Evolutionary conservation across 1,284 basidiomycete species (phyloP), one percentile per base, ranked within the genome.

Genomic region (Ceratobasidium sp.): DNA sequence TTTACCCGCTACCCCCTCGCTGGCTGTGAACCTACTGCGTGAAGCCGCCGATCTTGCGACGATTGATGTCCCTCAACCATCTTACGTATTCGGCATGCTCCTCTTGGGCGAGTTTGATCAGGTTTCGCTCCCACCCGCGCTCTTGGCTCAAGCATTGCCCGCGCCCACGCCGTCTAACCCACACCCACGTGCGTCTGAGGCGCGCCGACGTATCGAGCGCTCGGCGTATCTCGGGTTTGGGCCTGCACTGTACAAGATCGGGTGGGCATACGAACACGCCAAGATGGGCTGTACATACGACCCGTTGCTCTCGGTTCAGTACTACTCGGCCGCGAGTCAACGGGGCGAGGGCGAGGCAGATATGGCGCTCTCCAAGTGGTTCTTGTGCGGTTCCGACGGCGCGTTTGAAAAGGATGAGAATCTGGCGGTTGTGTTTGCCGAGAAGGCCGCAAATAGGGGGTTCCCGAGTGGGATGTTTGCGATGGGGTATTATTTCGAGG

Each of bases 301-400:
- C 82, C 92, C 96, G 0, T 87, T 98, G 20, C 87, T 98, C 56
- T 94, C 92, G 77, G 96, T 99, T 33, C 95, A 97, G 84, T 98
- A 96, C 84, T 98, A 98, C 85, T 92, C 90, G 44, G 84, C 88
- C 9, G 97, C 96, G 0, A 93, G 91, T 77, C 92, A 96, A 84
- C 90, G 93, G 80, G 94, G 94, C 46, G 95, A 98, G 84, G 88
- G 90, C 57, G 96, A 98, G 83, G 97, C 97, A 0, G 96, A 98
- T 84, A 97, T 99, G 96, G 96, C 95, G 7, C 88, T 98, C 65
- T 92, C 90, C 85, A 98, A 97, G 85, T 98, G 96, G 96, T 98
- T 97, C 88, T 85, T 98, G 68, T 97, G 96, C 83, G 95, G 95
- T 0, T 91, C 91, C 0, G 92, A 94, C 87, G 85, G 81, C 12